A percentile compares a stretch with the other conserved stretches of the same genome.
phyloP scores from a whole-genome alignment of 2,329 filamentous ascomycete genomes.

The Erysiphe pulchra region DNA sequence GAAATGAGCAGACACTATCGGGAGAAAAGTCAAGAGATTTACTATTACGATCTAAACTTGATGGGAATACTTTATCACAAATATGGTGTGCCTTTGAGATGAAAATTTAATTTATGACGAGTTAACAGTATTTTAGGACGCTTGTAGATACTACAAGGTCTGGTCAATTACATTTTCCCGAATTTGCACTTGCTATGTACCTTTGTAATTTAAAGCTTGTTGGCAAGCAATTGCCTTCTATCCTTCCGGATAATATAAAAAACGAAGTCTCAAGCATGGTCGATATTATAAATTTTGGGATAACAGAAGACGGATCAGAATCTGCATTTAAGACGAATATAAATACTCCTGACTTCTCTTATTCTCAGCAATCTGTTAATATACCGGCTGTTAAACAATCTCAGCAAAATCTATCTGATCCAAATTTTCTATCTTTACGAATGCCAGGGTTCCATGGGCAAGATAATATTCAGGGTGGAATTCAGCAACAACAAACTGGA shows the following conservation, averaged over 20 bases:
- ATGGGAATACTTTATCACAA: conserved; percentile 67
- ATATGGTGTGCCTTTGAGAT: conserved; percentile 40
- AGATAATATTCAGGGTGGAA: conserved; percentile 18
- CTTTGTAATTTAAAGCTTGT: conserved; percentile 85
- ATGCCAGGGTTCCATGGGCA: conserved; percentile 41
- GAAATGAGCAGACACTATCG: conserved; percentile 60
- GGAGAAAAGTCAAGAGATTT: conserved; percentile 83
- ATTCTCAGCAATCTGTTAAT: conserved; percentile 23
- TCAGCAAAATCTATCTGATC: conserved; percentile 48
- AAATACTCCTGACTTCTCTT: conserved; percentile 39
- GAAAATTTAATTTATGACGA: conserved; percentile 3
- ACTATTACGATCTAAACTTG: conserved; percentile 63
- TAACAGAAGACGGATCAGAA: conserved; percentile 43
- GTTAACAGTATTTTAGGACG: conserved; percentile 29
- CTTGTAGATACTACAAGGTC: conserved; percentile 89
- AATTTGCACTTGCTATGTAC: conserved; percentile 96
- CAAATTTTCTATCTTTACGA: conserved; percentile 35
- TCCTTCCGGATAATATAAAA: conserved; percentile 60
- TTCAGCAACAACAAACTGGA: conserved; percentile 19
- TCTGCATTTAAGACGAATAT: conserved; percentile 28
- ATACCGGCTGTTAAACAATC: conserved; percentile 37
- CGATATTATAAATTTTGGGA: conserved; percentile 90
- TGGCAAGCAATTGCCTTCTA: conserved; percentile 51
- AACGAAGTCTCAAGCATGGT: conserved; percentile 99
- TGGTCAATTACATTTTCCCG: conserved; percentile 85